phyloP scores from a whole-genome alignment of 2,329 filamentous ascomycete species.

The Cercospora sesami region DNA sequence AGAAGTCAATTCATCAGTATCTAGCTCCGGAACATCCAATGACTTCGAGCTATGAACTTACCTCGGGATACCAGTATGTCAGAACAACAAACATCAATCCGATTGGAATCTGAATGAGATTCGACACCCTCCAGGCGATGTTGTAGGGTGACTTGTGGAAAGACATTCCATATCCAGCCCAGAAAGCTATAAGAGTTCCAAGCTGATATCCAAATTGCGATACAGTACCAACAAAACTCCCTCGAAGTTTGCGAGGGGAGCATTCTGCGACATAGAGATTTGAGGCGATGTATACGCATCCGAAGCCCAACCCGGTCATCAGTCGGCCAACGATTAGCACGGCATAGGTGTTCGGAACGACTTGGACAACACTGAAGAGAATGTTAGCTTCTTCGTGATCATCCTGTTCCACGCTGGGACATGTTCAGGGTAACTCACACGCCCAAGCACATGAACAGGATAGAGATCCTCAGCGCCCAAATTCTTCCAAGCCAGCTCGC shows the following conservation, averaged over 20 bases:
- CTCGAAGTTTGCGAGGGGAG: constrained; percentile 43
- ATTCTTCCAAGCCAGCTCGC: constrained; percentile 43
- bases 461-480: constrained; percentile 45
- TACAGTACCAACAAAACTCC: constrained; percentile 45
- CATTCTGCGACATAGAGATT: constrained; percentile 49
- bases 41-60: not conserved
- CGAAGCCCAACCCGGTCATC: constrained; percentile 45
- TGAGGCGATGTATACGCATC: constrained; percentile 46
- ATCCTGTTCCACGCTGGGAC: not conserved
- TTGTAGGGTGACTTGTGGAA: constrained; percentile 46
- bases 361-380: constrained; percentile 40
- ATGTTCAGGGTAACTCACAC: constrained; percentile 28
- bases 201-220: constrained; percentile 49
- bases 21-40: not conserved
- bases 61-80: not conserved
- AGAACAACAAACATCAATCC: not conserved
- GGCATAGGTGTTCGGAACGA: constrained; percentile 46
- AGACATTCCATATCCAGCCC: constrained; percentile 48
- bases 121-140: constrained; percentile 48
- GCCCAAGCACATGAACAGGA: constrained; percentile 44
- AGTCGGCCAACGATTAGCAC: constrained; percentile 46
- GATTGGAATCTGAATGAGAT: constrained; percentile 27
- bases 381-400: not conserved
- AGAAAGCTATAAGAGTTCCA: constrained; percentile 49
- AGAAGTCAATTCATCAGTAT: not conserved